phyloP scores from a whole-genome alignment of 1,139 yeast species.

The Suhomyces maxii region DNA sequence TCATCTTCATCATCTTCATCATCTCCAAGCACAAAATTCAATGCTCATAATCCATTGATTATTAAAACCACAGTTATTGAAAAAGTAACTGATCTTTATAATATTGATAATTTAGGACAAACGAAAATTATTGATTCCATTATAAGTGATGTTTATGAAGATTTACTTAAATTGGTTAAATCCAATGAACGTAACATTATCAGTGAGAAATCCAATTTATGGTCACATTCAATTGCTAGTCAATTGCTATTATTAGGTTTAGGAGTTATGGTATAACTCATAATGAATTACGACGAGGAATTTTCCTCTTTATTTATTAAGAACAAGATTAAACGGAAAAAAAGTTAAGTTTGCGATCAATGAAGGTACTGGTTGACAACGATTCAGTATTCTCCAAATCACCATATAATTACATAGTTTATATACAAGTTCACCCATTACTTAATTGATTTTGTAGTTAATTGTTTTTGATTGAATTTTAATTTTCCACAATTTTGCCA shows the following conservation, averaged over 20 bases:
- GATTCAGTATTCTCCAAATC: too few relatives aligned
- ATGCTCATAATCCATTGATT: slow-evolving; percentile 29
- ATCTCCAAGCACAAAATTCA: slow-evolving; percentile 2
- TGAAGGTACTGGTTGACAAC: too few relatives aligned
- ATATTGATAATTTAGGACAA: slow-evolving; percentile 47
- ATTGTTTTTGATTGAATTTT: neutral
- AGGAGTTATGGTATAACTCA: slow-evolving; percentile 52
- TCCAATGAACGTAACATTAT: slow-evolving; percentile 49
- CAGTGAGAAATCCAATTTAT: slow-evolving; percentile 46
- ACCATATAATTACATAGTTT: too few relatives aligned
- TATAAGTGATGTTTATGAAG: slow-evolving; percentile 61
- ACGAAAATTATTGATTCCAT: slow-evolving; percentile 54
- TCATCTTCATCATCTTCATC: slow-evolving; percentile 1
- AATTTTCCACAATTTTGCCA: slow-evolving; percentile 5
- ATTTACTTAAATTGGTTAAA: slow-evolving; percentile 53
- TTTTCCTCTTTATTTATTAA: too few relatives aligned
- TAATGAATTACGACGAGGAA: slow-evolving; percentile 5
- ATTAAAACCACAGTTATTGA: slow-evolving; percentile 62
- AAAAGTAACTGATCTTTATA: slow-evolving; percentile 52
- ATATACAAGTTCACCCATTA: too few relatives aligned
- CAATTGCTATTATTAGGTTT: slow-evolving; percentile 58
- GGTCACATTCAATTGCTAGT: slow-evolving; percentile 64
- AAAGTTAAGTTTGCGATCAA: too few relatives aligned
- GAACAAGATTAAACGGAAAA: too few relatives aligned
- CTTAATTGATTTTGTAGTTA: neutral